These are phyloP conservation scores for Diaporthe citri DNA, from an alignment of 2,329 filamentous ascomycete genomes.

Conservation along the genomic window DNA sequence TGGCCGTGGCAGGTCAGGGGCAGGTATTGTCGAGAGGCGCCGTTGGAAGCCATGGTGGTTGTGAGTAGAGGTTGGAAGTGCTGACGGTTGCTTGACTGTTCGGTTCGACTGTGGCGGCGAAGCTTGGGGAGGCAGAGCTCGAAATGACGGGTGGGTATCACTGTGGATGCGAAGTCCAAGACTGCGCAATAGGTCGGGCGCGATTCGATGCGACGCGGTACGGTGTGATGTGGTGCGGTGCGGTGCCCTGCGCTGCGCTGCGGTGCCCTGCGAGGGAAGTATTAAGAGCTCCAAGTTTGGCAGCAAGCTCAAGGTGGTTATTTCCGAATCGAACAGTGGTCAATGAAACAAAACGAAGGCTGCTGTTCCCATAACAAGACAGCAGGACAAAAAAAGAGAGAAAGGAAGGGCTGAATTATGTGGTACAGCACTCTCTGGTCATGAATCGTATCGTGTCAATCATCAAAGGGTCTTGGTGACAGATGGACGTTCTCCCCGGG, in stretches of 20 bases:
- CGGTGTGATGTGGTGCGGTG: neutral
- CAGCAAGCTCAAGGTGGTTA: slow-evolving; percentile 1
- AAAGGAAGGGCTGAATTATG: slow-evolving; percentile 24
- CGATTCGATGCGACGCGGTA: slow-evolving; percentile 25
- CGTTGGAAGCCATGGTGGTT: slow-evolving; percentile 46
- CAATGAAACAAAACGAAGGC: slow-evolving; percentile 28
- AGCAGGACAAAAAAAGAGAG: slow-evolving; percentile 26
- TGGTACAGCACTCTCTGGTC: slow-evolving; percentile 31
- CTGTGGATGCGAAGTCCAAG: slow-evolving; percentile 25
- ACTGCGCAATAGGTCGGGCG: slow-evolving; percentile 38
- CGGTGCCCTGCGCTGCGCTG: neutral
- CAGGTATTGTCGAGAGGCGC: slow-evolving; percentile 71
- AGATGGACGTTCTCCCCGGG: neutral
- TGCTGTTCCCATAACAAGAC: slow-evolving; percentile 12
- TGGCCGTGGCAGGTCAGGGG: slow-evolving; percentile 95
- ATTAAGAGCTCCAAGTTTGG: slow-evolving; percentile 16
- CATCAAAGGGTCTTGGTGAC: slow-evolving; percentile 30
- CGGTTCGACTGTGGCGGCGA: neutral
- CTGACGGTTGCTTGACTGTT: neutral
- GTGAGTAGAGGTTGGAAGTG: neutral
- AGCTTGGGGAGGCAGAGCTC: slow-evolving; percentile 41
- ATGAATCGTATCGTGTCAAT: slow-evolving; percentile 36
- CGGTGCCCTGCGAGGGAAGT: neutral
- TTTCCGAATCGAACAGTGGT: neutral
- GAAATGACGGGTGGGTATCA: slow-evolving; percentile 7